phyloP scores from a whole-genome alignment of 768 basidiomycete genomes.

The Lactifluus hygrophoroides region DNA sequence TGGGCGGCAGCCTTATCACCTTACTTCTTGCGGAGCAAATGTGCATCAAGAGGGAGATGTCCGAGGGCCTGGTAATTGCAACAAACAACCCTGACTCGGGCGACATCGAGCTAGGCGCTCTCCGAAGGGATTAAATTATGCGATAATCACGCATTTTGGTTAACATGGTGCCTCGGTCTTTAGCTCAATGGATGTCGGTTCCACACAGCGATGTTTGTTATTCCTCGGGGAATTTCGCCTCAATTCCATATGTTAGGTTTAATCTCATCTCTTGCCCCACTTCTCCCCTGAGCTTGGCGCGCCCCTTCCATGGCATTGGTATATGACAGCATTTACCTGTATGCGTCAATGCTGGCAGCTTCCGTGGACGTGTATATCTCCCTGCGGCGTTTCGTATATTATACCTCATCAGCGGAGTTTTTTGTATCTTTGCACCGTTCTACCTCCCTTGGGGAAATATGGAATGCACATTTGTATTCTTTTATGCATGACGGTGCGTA shows the following conservation, averaged over 20 bases:
- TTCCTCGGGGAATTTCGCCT: background rate
- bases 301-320: slow-evolving; percentile 6
- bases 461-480: background rate
- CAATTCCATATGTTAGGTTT: background rate
- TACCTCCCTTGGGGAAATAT: slow-evolving; percentile 5
- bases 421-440: background rate
- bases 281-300: background rate
- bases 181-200: background rate
- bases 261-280: background rate
- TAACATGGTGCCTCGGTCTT: slow-evolving; percentile 1
- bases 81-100: slow-evolving; percentile 37
- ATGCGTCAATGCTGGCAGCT: background rate
- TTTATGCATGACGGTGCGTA: background rate
- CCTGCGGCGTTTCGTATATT: slow-evolving; percentile 8
- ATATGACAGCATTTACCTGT: background rate
- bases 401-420: background rate
- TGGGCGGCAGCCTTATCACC: slow-evolving; percentile 60
- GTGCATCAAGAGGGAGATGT: slow-evolving; percentile 86
- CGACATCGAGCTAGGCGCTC: slow-evolving; percentile 46
- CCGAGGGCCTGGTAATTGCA: slow-evolving; percentile 61
- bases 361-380: background rate
- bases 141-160: slow-evolving; percentile 12
- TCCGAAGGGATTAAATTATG: slow-evolving; percentile 38
- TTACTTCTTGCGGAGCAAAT: slow-evolving; percentile 84
- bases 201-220: background rate